Conservation (phyloP, 768 basidiomycete species). For the Lepiota brunneoincarnata region DNA sequence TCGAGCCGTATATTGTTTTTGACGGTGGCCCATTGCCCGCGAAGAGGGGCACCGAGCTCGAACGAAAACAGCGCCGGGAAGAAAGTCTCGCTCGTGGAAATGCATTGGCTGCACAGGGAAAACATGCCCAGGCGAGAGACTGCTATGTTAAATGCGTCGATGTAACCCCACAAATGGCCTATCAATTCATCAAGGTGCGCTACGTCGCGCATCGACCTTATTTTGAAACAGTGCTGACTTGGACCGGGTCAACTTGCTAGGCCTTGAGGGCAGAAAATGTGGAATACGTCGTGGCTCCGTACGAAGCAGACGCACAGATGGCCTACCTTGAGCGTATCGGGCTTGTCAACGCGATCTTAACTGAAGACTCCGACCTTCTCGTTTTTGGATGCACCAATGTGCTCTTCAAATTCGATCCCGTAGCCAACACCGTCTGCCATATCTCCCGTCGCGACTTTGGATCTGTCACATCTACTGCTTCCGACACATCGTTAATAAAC, state of each 20-base stretch:
- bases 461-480: conserved; percentile 41
- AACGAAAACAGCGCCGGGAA: conserved; percentile 71
- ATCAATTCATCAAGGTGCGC: conserved; percentile 90
- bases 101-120: conserved; percentile 72
- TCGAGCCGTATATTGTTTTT: conserved; percentile 90
- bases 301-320: conserved; percentile 97
- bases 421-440: conserved; percentile 58
- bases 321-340: conserved; percentile 85
- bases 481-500: conserved; percentile 61
- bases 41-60: conserved; percentile 86
- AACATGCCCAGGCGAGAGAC: conserved; percentile 79
- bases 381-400: conserved; percentile 95
- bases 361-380: conserved; percentile 96
- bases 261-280: conserved; percentile 81
- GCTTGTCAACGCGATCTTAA: conserved; percentile 86
- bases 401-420: conserved; percentile 87
- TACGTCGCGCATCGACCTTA: neutral
- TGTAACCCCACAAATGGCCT: conserved; percentile 97
- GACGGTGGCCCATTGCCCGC: conserved; percentile 96
- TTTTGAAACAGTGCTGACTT: neutral
- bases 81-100: conserved; percentile 77
- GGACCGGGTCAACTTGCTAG: conserved; percentile 38
- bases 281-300: conserved; percentile 90
- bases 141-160: conserved; percentile 89
- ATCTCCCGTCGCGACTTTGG: conserved; percentile 71